These are phyloP conservation scores for Ramaria sp. DNA, from an alignment of 768 basidiomycete genomes.

Conservation along the genomic window DNA sequence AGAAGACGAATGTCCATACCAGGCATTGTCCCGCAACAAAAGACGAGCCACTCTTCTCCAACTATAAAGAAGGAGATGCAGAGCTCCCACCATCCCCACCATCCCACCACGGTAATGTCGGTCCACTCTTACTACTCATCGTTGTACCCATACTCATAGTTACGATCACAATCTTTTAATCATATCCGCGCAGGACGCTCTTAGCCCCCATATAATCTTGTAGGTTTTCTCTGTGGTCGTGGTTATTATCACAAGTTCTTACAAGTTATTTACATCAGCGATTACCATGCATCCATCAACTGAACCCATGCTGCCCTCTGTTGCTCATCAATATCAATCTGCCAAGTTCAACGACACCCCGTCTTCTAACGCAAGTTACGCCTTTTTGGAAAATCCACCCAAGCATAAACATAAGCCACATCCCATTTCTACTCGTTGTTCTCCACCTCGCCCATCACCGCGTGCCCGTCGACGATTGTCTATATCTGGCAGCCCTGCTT, in stretches of 20 bases:
- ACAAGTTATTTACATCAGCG: not conserved
- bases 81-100: not conserved
- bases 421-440: not conserved
- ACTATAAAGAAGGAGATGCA: not conserved
- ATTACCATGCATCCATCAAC: not conserved
- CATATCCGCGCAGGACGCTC: not conserved
- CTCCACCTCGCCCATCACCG: not conserved
- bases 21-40: not conserved
- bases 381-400: not conserved
- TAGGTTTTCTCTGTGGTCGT: not conserved
- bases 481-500: not conserved
- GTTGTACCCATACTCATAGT: not conserved
- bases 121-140: not conserved
- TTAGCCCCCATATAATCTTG: not conserved
- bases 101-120: not conserved
- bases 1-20: too few relatives aligned
- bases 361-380: not conserved
- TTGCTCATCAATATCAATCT: not conserved
- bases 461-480: not conserved
- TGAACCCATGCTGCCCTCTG: not conserved
- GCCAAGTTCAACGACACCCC: not conserved
- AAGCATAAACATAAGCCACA: constrained; percentile 4
- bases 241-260: not conserved
- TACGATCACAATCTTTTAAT: not conserved
- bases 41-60: not conserved